Base-by-base conservation (phyloP, 2,329 filamentous ascomycete species). In the Rachicladosporium sp. region DNA sequence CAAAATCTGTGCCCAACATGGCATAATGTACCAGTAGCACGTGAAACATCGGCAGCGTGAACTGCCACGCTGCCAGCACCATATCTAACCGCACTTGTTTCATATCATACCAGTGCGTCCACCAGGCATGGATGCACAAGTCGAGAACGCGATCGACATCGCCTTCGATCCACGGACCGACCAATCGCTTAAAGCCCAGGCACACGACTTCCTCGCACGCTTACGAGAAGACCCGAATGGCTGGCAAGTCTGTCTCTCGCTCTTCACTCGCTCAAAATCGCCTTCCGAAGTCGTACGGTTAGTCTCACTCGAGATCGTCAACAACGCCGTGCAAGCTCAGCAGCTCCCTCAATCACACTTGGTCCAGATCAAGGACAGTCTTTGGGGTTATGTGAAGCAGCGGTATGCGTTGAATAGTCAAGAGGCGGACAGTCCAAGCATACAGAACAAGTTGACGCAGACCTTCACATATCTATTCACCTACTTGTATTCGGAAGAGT, bases 371-470 rank as follows among this genome's bases (percentile, higher is more conserved):
- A 87, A 84, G 60, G 79, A 91, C 51, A 82, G 77, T 33, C 68
- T 98, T 49, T 70, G 94, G 65, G 74, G 76, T 50, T 95, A 96
- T 61, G 73, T 91, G 44, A 76, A 76, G 48, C 75, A 80, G 52
- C 77, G 74, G 36, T 96, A 95, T 60, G 74, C 77, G 38, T 67
- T 71, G 31, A 62, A 64, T 13, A 58, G 57, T 7, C 53, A 47
- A 27, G 70, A 73, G 40, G 65, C 79, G 46, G 91, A 98, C 58
- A 76, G 80, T 6, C 61, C 76, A 15, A 74, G 76, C 48, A 80
- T 98, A 33, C 89, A 96, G 64, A 98, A 96, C 67, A 98, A 98
- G 65, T 76, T 98, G 50, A 88, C 89, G 34, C 91, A 98, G 65
- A 94, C 88, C 9, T 68, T 98, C 52, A 98, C 91, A 7, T 91